A percentile compares a stretch with the other conserved stretches of the same genome.
Evolutionary conservation across 2,329 filamentous ascomycete genomes (phyloP).

Genomic region (Plectosphaerella cucumerina): DNA sequence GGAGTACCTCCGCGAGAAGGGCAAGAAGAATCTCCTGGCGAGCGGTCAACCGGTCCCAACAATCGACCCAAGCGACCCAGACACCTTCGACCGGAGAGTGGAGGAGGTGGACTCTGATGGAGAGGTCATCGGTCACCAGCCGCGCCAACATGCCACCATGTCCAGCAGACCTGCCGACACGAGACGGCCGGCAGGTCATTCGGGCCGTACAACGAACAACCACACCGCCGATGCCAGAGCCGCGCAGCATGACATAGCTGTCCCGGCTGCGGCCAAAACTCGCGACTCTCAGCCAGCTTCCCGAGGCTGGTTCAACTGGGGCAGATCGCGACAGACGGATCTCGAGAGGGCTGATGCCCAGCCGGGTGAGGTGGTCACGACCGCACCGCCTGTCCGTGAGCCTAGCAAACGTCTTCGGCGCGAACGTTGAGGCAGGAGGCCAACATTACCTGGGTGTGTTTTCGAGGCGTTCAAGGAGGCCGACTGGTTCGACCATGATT

Average conservation of each 20-base stretch:
- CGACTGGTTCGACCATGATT: too few relatives aligned
- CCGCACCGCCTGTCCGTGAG: not conserved
- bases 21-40: conserved; percentile 50
- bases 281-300: not conserved
- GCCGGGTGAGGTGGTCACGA: too few relatives aligned
- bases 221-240: too few relatives aligned
- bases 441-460: not conserved
- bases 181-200: not conserved
- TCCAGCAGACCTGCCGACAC: conserved; percentile 10
- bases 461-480: too few relatives aligned
- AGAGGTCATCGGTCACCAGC: not conserved
- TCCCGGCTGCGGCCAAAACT: not conserved
- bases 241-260: not conserved
- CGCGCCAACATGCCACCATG: conserved; percentile 15
- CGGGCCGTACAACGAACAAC: not conserved
- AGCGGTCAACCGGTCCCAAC: conserved; percentile 42
- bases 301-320: not conserved
- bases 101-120: conserved; percentile 1
- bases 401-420: not conserved
- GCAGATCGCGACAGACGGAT: not conserved
- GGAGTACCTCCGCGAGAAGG: conserved; percentile 63
- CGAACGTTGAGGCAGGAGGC: not conserved
- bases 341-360: too few relatives aligned
- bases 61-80: conserved; percentile 48
- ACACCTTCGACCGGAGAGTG: conserved; percentile 42